phyloP scores from a whole-genome alignment of 176 grass and related monocot species.

The Avena insularis region DNA sequence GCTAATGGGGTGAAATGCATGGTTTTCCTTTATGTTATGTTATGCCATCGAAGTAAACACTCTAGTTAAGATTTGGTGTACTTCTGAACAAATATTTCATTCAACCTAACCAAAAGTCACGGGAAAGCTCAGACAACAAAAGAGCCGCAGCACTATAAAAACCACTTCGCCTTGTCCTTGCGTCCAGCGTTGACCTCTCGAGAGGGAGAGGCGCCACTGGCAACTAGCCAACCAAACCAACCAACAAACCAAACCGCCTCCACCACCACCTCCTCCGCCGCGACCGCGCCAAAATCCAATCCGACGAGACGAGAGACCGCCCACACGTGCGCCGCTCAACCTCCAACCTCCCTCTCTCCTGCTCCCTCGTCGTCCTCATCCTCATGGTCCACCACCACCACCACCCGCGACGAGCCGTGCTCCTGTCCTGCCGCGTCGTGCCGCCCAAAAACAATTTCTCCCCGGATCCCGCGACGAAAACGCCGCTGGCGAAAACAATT shows the following conservation, averaged over 20 bases:
- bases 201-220: not conserved
- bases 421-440: constrained; percentile 33
- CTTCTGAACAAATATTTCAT: not conserved
- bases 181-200: not conserved
- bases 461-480: not conserved
- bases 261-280: constrained; percentile 23
- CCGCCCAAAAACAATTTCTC: constrained; percentile 34
- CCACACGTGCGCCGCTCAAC: constrained; percentile 45
- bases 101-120: not conserved
- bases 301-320: not conserved
- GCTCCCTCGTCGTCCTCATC: not conserved
- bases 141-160: not conserved
- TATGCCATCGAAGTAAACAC: not conserved
- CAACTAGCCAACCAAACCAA: not conserved
- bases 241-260: constrained; percentile 30
- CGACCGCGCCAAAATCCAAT: constrained; percentile 31
- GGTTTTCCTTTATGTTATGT: not conserved
- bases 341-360: not conserved
- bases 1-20: not conserved
- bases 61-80: not conserved
- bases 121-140: not conserved
- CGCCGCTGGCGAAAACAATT: constrained; percentile 13
- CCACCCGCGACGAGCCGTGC: constrained; percentile 7
- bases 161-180: not conserved
- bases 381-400: constrained; percentile 39